These are phyloP conservation scores for Grifola frondosa DNA, from an alignment of 1,284 basidiomycete species.

Conservation along the genomic window DNA sequence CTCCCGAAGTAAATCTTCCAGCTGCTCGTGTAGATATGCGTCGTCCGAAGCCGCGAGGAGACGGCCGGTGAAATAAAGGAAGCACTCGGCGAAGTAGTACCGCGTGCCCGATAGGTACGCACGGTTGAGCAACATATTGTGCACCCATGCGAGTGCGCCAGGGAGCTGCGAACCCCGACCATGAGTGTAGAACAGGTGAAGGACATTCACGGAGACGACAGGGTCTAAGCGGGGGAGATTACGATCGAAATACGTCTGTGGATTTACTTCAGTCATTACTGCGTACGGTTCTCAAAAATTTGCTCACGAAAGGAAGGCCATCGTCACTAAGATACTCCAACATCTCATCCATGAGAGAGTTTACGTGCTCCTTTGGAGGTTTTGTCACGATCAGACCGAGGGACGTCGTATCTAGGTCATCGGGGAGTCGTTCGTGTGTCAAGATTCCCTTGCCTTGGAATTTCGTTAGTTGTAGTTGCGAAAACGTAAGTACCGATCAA, in stretches of 20 bases:
- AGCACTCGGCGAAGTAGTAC: conserved; percentile 50
- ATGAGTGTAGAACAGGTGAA: conserved; percentile 46
- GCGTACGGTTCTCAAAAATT: too few species aligned
- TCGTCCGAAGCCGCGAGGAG: conserved; percentile 38
- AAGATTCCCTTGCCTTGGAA: conserved; percentile 34
- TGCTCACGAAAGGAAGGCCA: conserved; percentile 10
- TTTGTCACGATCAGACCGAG: conserved; percentile 4
- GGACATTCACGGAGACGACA: conserved; percentile 26
- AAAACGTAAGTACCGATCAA: not conserved
- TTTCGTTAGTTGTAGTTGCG: too few species aligned
- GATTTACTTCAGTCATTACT: too few species aligned
- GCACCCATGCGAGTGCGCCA: conserved; percentile 45
- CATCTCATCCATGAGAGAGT: conserved; percentile 12
- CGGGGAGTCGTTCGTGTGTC: conserved; percentile 38
- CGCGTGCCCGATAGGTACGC: conserved; percentile 50
- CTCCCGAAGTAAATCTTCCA: conserved; percentile 39
- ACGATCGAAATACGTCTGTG: conserved; percentile 50
- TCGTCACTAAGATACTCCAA: conserved; percentile 3
- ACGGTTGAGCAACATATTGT: conserved; percentile 42
- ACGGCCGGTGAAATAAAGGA: conserved; percentile 48
- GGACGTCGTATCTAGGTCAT: conserved; percentile 40
- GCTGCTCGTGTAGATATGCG: conserved; percentile 32
- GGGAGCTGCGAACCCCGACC: conserved; percentile 44
- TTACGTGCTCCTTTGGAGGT: conserved; percentile 2
- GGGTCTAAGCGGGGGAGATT: conserved; percentile 8